Evolutionary conservation across 2,329 filamentous ascomycete genomes (phyloP).

Genomic region (Sporothrix inflata): DNA sequence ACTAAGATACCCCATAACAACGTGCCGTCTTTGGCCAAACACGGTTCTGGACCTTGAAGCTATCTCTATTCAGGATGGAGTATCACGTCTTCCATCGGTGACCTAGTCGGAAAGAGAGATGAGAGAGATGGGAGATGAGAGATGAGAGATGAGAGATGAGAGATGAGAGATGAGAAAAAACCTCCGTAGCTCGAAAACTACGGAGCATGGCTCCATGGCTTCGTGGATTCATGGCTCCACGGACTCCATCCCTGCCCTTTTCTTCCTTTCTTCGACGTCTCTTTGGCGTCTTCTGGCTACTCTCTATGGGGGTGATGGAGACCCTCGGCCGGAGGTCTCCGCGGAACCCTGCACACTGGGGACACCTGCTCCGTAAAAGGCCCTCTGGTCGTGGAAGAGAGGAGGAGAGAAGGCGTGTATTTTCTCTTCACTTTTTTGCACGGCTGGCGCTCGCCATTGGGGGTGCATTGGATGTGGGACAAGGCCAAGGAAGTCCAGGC

Average conservation of each 20-base stretch:
- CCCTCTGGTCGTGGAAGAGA: too few relatives aligned
- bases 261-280: too few relatives aligned
- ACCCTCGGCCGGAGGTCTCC: neutral
- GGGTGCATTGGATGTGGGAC: neutral
- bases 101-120: neutral
- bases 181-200: slow-evolving; percentile 1
- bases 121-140: neutral
- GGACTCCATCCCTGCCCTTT: too few relatives aligned
- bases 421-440: neutral
- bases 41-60: neutral
- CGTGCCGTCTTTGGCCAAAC: neutral
- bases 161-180: slow-evolving; percentile 8
- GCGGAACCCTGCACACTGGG: neutral
- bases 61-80: neutral
- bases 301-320: too few relatives aligned
- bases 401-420: neutral
- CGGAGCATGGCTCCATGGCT: neutral
- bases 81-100: neutral
- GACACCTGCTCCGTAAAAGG: too few relatives aligned
- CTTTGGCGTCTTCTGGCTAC: too few relatives aligned
- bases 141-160: neutral
- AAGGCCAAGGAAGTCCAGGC: neutral
- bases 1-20: neutral
- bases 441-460: neutral
- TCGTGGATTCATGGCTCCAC: neutral